Base-by-base conservation (phyloP, 345 rosid genomes). In the Sonneratia alba region DNA sequence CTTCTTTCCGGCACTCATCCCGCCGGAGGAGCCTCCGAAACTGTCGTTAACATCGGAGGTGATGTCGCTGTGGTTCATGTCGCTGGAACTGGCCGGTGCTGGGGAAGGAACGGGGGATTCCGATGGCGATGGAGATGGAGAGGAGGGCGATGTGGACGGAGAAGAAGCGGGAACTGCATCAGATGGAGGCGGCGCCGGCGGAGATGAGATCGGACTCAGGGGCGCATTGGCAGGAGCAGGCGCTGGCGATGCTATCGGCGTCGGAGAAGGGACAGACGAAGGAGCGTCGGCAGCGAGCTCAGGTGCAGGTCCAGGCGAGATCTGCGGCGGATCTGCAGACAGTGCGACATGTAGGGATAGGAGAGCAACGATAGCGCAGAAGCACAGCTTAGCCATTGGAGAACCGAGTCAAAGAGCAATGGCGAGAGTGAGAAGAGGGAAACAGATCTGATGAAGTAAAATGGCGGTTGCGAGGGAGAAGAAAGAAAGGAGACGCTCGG, bases 1-100 rank as follows among this genome's bases (percentile, higher is more conserved):
- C 75, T 76, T 76, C 79, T 71, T 76, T 22, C 75, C 68, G 62
- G 68, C 57, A 71, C 79, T 76, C 75, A 76, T 68, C 36, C 73
- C 77, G 67, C 77, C 73, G 40, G 77, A 70, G 2, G 77, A 49
- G 21, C 32, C 62, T 43, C 38, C 77, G 6, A 18, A 21, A 51
- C 16, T 47, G 40, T 3, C 37, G 42, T 19, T 19, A 32, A 6
- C 22, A 43, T 70, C 70, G 12, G 73, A 8, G 9, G 62, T 36
- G 59, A 10, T 14, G 38, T 24, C 43, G 51, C 53, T 48, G 38
- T 62, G 69, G 40, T 64, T 45, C 4, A 63, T n/a, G 69, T 64
- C 36, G 69, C 61, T 43, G 57, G 38, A 27, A 57, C 43, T 36
- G 15, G 75, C 27, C 36, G 75, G 75, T 16, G 70, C 59, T 5